phyloP scores from a whole-genome alignment of 208 protist genomes.

The Dictyostelium gargantuum region DNA sequence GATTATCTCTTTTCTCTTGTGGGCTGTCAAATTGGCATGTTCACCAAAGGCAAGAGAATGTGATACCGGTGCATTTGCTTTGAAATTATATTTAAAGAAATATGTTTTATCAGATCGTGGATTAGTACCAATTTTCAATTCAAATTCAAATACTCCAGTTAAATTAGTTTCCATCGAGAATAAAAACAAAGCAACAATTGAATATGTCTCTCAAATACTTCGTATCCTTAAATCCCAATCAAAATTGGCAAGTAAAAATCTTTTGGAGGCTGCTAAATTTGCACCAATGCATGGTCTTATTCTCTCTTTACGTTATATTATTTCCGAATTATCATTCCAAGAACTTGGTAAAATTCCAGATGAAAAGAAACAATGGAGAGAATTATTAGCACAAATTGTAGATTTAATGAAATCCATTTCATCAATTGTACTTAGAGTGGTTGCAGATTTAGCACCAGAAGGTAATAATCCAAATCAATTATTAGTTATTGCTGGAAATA shows the following conservation, averaged over 20 bases:
- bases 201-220: background rate
- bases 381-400: background rate
- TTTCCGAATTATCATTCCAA: background rate
- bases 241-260: background rate
- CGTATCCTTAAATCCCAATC: conserved; percentile 20
- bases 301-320: conserved; percentile 22
- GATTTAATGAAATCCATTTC: conserved; percentile 3
- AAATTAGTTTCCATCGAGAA: background rate
- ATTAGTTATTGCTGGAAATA: too few relatives aligned
- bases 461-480: conserved; percentile 34
- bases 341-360: background rate
- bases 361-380: background rate
- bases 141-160: background rate
- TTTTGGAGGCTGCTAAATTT: conserved; percentile 17
- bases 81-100: conserved; percentile 29
- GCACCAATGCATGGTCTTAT: conserved; percentile 68
- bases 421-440: conserved; percentile 23
- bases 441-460: conserved; percentile 64
- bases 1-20: conserved; percentile 8
- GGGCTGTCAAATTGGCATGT: conserved; percentile 1
- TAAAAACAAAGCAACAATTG: background rate
- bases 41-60: conserved; percentile 62
- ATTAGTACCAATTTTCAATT: conserved; percentile 4
- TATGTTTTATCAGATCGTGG: background rate
- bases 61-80: conserved; percentile 39